phyloP scores from a whole-genome alignment of 768 basidiomycete species.

The Tricholoma hemisulphureum region DNA sequence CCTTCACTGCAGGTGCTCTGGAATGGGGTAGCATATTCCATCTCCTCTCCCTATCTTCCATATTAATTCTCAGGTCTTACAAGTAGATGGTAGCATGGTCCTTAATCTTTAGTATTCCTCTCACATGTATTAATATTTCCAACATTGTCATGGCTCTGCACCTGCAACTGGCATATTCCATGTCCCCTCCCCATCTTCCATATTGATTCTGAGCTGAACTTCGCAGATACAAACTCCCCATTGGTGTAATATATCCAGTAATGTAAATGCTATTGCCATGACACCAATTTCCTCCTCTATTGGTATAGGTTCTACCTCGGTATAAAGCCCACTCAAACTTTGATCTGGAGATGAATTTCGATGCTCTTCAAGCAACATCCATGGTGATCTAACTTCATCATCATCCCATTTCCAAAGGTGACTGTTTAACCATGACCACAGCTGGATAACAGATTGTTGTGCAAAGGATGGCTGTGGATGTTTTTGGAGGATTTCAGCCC shows the following conservation, averaged over 20 bases:
- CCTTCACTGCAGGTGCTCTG: too few relatives aligned
- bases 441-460: neutral
- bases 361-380: neutral
- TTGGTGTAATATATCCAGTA: constrained; percentile 20
- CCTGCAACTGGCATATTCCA: too few relatives aligned
- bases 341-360: neutral
- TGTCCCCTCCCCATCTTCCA: too few relatives aligned
- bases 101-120: too few relatives aligned
- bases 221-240: constrained; percentile 25
- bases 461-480: neutral
- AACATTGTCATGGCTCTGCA: too few relatives aligned
- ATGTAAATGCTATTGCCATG: constrained; percentile 24
- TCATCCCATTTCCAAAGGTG: neutral
- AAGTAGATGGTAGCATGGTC: too few relatives aligned
- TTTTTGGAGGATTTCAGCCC: neutral
- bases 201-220: too few relatives aligned
- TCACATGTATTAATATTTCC: too few relatives aligned
- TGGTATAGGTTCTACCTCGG: neutral
- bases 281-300: constrained; percentile 10
- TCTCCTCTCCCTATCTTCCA: too few relatives aligned
- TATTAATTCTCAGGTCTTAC: too few relatives aligned
- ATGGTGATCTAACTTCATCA: neutral
- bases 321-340: neutral
- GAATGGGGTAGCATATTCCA: too few relatives aligned
- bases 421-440: neutral